Percentiles rank a stretch among this genome's conserved stretches.
phyloP scores from a whole-genome alignment of 306 rosid genomes.

The Parietaria judaica region DNA sequence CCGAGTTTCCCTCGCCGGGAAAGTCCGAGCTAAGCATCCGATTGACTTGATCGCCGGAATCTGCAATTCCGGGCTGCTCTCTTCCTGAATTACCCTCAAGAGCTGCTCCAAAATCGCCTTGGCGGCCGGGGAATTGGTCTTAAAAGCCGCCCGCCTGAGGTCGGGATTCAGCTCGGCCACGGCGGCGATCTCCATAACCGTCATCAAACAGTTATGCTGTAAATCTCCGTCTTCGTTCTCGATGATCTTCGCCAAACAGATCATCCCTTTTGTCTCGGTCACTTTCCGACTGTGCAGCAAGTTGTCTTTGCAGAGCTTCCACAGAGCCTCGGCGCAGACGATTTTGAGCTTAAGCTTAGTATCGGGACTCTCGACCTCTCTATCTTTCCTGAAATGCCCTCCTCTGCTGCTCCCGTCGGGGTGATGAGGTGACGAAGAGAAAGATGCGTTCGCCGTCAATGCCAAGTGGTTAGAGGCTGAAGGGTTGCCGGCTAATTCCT shows the following conservation, averaged over 20 bases:
- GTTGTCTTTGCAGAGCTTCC: conserved; percentile 63
- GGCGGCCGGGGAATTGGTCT: conserved; percentile 55
- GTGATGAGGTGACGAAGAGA: conserved; percentile 22
- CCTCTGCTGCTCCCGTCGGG: conserved; percentile 57
- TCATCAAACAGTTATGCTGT: conserved; percentile 68
- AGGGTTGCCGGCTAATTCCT: conserved; percentile 19
- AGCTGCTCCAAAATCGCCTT: conserved; percentile 77
- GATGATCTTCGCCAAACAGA: conserved; percentile 74
- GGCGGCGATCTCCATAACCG: conserved; percentile 65
- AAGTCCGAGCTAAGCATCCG: conserved; percentile 72
- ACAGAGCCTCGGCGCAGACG: conserved; percentile 70
- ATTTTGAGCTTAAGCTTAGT: conserved; percentile 45
- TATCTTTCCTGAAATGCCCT: conserved; percentile 41
- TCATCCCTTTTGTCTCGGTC: conserved; percentile 78
- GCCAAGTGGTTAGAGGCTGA: neutral
- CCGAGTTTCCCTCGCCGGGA: conserved; percentile 62
- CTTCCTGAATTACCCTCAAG: conserved; percentile 48
- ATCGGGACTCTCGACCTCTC: conserved; percentile 47
- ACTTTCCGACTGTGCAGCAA: conserved; percentile 48
- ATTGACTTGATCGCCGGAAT: conserved; percentile 68
- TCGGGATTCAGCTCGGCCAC: conserved; percentile 62
- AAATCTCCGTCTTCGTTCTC: conserved; percentile 52
- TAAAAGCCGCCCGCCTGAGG: conserved; percentile 66
- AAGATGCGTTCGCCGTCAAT: conserved; percentile 20
- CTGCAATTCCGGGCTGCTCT: conserved; percentile 25